phyloP scores from a whole-genome alignment of 2,329 filamentous ascomycete genomes.

The Lachnellula occidentalis region DNA sequence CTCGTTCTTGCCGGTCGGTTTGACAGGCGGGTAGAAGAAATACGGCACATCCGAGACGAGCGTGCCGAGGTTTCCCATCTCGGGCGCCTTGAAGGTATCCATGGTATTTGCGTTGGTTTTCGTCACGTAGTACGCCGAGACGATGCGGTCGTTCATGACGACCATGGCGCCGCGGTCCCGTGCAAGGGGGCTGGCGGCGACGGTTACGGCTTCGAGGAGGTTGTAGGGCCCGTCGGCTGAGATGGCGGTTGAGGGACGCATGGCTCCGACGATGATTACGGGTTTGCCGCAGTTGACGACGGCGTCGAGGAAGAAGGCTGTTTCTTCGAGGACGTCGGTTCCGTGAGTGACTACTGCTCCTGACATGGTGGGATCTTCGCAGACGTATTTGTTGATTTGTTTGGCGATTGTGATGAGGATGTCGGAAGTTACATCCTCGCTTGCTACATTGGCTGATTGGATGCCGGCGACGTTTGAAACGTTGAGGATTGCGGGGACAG shows the following conservation, averaged over 20 bases:
- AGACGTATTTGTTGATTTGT: conserved; percentile 41
- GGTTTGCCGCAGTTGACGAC: conserved; percentile 53
- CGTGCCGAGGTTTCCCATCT: conserved; percentile 52
- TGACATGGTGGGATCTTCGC: conserved; percentile 29
- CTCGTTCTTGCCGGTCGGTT: conserved; percentile 41
- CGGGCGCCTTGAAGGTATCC: conserved; percentile 55
- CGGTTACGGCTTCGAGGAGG: conserved; percentile 52
- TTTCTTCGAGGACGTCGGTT: conserved; percentile 60
- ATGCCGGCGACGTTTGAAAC: conserved; percentile 50
- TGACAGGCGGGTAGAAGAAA: conserved; percentile 52
- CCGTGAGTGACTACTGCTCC: conserved; percentile 59
- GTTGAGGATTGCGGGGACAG: conserved; percentile 49
- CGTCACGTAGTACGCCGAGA: conserved; percentile 50
- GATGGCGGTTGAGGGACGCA: conserved; percentile 57
- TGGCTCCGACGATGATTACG: conserved; percentile 54
- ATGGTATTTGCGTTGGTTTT: conserved; percentile 59
- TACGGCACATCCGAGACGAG: conserved; percentile 53
- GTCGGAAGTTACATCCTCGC: conserved; percentile 41
- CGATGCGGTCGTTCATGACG: conserved; percentile 57
- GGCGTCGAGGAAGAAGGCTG: conserved; percentile 56
- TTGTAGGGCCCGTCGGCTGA: conserved; percentile 60
- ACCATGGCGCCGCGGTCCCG: conserved; percentile 51
- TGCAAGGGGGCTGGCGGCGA: conserved; percentile 44
- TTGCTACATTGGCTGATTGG: conserved; percentile 46
- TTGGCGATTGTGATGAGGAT: conserved; percentile 44